Conservation (phyloP, 2,329 filamentous ascomycete genomes). For the Ophiostoma ulmi region DNA sequence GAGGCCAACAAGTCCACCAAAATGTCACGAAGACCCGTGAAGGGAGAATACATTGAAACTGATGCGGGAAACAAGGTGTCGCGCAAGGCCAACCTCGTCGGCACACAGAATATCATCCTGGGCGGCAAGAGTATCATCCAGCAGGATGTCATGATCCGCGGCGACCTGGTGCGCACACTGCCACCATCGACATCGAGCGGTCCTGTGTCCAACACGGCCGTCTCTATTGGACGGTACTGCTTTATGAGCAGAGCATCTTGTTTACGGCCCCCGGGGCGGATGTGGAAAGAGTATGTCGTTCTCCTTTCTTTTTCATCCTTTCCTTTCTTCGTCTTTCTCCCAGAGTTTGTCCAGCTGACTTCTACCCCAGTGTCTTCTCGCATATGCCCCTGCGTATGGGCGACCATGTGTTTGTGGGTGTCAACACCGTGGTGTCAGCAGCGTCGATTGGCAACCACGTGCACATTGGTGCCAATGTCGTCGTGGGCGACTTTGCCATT, state of each 20-base stretch:
- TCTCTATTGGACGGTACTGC: constrained; percentile 86
- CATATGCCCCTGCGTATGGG: constrained; percentile 89
- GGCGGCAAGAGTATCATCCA: constrained; percentile 95
- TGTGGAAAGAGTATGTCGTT: constrained; percentile 62
- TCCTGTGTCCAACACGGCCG: constrained; percentile 55
- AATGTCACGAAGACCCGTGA: constrained; percentile 72
- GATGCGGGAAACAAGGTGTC: constrained; percentile 99
- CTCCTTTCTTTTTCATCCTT: neutral
- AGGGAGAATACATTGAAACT: constrained; percentile 95
- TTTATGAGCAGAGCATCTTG: constrained; percentile 76
- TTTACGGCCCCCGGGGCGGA: constrained; percentile 74
- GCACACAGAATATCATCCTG: constrained; percentile 96
- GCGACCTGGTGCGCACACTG: constrained; percentile 67
- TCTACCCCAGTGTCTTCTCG: constrained; percentile 50
- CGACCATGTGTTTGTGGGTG: constrained; percentile 88
- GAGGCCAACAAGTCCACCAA: constrained; percentile 12
- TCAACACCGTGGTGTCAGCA: constrained; percentile 70
- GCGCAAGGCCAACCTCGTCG: constrained; percentile 82
- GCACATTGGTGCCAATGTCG: constrained; percentile 70
- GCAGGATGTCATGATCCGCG: constrained; percentile 88
- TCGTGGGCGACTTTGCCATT: constrained; percentile 80
- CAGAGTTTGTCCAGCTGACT: neutral
- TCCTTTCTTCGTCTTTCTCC: neutral
- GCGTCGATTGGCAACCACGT: constrained; percentile 81
- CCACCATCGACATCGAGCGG: constrained; percentile 39